Percentiles rank a stretch among this genome's conserved stretches.
These are phyloP conservation scores for Erythrophleum ivorense DNA, from an alignment of 331 rosid species.

Conservation along the genomic window DNA sequence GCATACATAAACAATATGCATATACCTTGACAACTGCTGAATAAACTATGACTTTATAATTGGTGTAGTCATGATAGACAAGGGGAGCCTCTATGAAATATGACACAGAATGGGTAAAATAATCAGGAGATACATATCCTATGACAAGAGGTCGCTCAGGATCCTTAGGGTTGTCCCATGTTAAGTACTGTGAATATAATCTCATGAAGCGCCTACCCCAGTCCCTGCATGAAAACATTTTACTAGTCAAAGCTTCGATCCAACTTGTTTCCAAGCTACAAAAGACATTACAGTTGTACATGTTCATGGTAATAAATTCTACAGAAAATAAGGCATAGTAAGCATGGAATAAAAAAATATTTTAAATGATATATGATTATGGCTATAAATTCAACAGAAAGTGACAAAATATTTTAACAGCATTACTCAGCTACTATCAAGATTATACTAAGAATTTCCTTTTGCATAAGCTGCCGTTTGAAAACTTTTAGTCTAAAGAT, in stretches of 20 bases:
- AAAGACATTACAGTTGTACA: neutral
- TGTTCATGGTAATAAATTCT: neutral
- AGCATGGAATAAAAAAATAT: slow-evolving; percentile 6
- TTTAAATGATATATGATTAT: neutral
- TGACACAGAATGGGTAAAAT: slow-evolving; percentile 96
- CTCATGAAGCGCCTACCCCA: slow-evolving; percentile 96
- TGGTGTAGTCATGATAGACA: slow-evolving; percentile 69
- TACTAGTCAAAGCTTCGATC: neutral
- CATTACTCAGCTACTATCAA: neutral
- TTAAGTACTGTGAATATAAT: slow-evolving; percentile 70
- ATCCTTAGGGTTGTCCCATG: slow-evolving; percentile 89
- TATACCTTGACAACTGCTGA: slow-evolving; percentile 99
- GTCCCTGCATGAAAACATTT: slow-evolving; percentile 69
- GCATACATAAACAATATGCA: neutral
- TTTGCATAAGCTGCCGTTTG: neutral
- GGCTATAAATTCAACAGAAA: neutral
- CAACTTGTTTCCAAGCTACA: slow-evolving; percentile 22
- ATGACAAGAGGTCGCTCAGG: slow-evolving; percentile 89
- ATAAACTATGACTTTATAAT: slow-evolving; percentile 82
- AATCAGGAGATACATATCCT: slow-evolving; percentile 97
- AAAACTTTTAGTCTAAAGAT: neutral
- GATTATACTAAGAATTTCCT: slow-evolving; percentile 18
- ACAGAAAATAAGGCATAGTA: neutral
- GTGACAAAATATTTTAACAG: neutral
- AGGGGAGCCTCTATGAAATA: slow-evolving; percentile 96